Percentiles rank a stretch among this genome's conserved stretches.
phyloP scores from a whole-genome alignment of 371 early-diverging fungal species.

The Mucor lusitanicus region DNA sequence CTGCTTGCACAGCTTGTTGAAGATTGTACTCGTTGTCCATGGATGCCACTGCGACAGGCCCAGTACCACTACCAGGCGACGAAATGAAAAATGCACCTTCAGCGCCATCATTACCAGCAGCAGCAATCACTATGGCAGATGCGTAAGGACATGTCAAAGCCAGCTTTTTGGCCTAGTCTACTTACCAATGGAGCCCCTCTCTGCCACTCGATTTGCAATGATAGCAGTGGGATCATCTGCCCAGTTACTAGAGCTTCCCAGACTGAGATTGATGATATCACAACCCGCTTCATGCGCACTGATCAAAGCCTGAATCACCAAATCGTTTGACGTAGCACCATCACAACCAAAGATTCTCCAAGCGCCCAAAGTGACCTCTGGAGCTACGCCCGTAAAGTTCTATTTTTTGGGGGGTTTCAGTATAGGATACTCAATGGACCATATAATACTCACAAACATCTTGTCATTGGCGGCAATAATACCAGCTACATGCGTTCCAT shows the following conservation, averaged over 20 bases:
- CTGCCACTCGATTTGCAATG: constrained; percentile 51
- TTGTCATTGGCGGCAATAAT: constrained; percentile 63
- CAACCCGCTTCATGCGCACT: constrained; percentile 61
- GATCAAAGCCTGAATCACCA: constrained; percentile 69
- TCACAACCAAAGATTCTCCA: constrained; percentile 74
- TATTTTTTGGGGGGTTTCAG: background rate
- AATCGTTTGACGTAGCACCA: constrained; percentile 63
- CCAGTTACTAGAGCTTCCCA: constrained; percentile 70
- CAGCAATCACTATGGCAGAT: constrained; percentile 47
- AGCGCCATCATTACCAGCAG: constrained; percentile 67
- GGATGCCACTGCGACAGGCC: constrained; percentile 64
- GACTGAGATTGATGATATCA: constrained; percentile 72
- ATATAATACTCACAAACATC: constrained; percentile 20
- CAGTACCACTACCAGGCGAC: constrained; percentile 55
- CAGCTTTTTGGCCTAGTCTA: background rate
- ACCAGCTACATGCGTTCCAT: constrained; percentile 73
- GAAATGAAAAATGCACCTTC: constrained; percentile 54
- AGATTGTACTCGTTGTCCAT: constrained; percentile 52
- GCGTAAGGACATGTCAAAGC: background rate
- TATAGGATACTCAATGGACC: background rate
- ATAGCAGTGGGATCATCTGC: constrained; percentile 54
- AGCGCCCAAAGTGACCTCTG: constrained; percentile 60
- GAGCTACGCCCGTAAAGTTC: constrained; percentile 68
- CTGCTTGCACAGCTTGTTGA: constrained; percentile 15
- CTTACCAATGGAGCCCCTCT: constrained; percentile 35